Base-by-base conservation (phyloP, 257 asterid genomes). In the Solanum sejunctum region DNA sequence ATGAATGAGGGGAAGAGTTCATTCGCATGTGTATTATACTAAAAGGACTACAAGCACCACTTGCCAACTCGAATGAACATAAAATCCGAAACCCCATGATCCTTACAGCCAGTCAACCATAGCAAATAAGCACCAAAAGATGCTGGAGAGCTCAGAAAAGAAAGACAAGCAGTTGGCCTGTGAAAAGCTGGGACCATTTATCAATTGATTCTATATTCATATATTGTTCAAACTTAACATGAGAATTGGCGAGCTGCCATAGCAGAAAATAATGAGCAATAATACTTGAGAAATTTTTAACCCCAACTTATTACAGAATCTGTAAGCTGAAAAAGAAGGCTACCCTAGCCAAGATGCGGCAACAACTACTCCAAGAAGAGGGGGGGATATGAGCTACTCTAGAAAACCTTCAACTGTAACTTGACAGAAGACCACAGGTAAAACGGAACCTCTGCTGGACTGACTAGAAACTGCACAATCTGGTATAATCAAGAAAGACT, bases 391-490 rank as follows among this genome's bases (percentile, higher is more conserved):
- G 55, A 83, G 67, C 45, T 72, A 39, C 28, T 81, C 87, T 61
- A 60, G 10, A 28, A 82, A 58, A 45, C 70, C 89, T 61, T 87
- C 67, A 82, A 60, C 86, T 89, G 83, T 51, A 82, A 60, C 86
- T 89, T 55, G 87, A 88, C 89, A 89, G 89, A 88, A 91, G 91
- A 89, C 94, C 91, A 55, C 88, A 56, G 69, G 90, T 88, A 92
- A 90, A 91, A 91, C 85, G 91, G 89, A 90, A 92, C 89, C 91
- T 90, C 92, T 82, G 93, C 85, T 87, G 54, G 12, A 73, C 61
- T 8, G 47, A 63, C 75, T 83, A n/a, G 52, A 61, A 82, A 52
- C 58, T 83, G 51, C 43, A 64, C 57, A 39, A 67, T 83, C 56
- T 7, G 69, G 61, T 83, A 54, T 66, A 83, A 83, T 60, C 85